Percentiles rank a stretch among this genome's conserved stretches.
These are phyloP conservation scores for Nakataea oryzae DNA, from an alignment of 2,329 filamentous ascomycete genomes.

Conservation along the genomic window DNA sequence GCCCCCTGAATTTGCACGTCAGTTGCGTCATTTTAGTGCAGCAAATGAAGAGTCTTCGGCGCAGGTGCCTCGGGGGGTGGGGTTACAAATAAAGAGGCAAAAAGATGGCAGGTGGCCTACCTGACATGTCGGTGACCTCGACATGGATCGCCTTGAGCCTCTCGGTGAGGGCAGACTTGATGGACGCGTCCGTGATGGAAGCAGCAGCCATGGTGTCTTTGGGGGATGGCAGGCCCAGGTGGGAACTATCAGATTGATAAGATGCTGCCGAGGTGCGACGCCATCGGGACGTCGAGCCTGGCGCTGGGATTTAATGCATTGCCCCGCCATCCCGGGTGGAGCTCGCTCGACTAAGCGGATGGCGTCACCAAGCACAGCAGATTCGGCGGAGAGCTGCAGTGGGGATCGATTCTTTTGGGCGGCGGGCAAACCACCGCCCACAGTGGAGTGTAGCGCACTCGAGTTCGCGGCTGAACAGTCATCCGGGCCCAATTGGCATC, in stretches of 20 bases:
- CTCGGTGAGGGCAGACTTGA: conserved; percentile 58
- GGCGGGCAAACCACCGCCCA: neutral
- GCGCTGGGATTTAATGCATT: neutral
- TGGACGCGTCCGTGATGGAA: conserved; percentile 60
- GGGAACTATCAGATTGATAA: conserved; percentile 10
- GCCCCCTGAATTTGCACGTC: conserved; percentile 30
- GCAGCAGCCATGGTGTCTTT: conserved; percentile 35
- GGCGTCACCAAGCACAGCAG: neutral
- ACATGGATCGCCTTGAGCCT: conserved; percentile 69
- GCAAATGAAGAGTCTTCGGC: neutral
- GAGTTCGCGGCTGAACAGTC: neutral
- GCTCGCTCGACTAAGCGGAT: no score
- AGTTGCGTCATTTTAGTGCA: neutral
- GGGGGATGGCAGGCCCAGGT: no score
- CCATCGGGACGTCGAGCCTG: neutral
- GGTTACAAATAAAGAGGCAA: no score
- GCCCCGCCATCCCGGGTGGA: neutral
- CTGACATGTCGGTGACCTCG: conserved; percentile 85
- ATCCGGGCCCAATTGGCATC: no score
- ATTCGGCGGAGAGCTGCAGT: neutral
- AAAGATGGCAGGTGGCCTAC: conserved; percentile 33
- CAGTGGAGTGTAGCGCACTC: no score
- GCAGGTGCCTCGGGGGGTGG: conserved; percentile 36
- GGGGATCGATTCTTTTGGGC: no score
- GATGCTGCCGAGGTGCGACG: conserved; percentile 1